These are phyloP conservation scores for Pseudocercospora fuligena DNA, from an alignment of 2,329 filamentous ascomycete genomes.

Conservation along the genomic window DNA sequence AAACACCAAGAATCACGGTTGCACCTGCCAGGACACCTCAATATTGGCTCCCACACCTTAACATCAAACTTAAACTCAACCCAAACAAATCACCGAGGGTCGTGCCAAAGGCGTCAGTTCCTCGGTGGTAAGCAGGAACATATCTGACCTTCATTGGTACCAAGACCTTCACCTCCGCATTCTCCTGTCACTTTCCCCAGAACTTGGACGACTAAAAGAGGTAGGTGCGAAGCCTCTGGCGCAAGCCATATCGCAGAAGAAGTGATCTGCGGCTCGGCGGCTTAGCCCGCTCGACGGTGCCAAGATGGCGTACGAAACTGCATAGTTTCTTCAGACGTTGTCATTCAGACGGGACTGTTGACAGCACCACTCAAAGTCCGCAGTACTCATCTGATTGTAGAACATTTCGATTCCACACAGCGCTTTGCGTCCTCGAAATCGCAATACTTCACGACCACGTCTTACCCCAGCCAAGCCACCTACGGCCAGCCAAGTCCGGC, in stretches of 20 bases:
- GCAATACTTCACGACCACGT: neutral
- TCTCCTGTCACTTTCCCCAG: neutral
- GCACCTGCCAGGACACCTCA: neutral
- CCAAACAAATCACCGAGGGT: conserved; percentile 9
- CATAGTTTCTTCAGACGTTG: neutral
- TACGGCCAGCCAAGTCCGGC: conserved; percentile 9
- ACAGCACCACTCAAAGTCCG: too few relatives aligned
- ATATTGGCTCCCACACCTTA: conserved; percentile 12
- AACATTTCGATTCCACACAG: neutral
- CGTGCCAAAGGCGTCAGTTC: conserved; percentile 7
- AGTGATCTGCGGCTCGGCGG: conserved; percentile 18
- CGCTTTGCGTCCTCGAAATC: neutral
- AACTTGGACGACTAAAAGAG: neutral
- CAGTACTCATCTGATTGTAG: too few relatives aligned
- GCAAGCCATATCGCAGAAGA: neutral
- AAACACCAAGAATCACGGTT: conserved; percentile 12
- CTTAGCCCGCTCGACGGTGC: conserved; percentile 9
- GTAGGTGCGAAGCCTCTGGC: neutral
- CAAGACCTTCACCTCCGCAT: conserved; percentile 13
- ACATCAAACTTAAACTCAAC: conserved; percentile 4
- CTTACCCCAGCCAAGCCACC: neutral
- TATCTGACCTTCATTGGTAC: conserved; percentile 5
- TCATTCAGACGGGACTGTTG: neutral
- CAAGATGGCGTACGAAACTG: neutral
- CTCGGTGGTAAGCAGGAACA: conserved; percentile 7